Conservation (phyloP, 2,329 filamentous ascomycete species). For the Penicillium sp. region DNA sequence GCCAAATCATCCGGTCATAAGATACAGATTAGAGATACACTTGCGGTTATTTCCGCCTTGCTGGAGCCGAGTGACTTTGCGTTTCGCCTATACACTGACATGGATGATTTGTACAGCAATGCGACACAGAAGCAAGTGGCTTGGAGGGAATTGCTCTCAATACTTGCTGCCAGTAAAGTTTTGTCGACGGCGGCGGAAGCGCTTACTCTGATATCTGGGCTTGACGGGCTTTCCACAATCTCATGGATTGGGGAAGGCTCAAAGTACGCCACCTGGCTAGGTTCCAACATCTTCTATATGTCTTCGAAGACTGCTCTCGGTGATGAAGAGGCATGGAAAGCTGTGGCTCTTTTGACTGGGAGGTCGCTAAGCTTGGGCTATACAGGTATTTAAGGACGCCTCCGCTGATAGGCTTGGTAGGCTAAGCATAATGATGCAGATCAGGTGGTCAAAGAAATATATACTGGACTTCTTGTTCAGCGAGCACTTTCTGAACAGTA, state of each 20-base stretch:
- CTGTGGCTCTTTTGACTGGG: constrained; percentile 41
- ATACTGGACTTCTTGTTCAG: constrained; percentile 29
- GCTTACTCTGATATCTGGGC: too few species aligned
- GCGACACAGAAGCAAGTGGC: constrained; percentile 43
- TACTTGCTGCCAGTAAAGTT: constrained; percentile 54
- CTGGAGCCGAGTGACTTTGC: constrained; percentile 40
- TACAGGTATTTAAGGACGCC: too few species aligned
- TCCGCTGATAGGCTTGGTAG: too few species aligned
- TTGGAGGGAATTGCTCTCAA: constrained; percentile 56
- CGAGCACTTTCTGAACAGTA: constrained; percentile 26
- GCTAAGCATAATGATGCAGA: constrained; percentile 29
- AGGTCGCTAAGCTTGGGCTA: constrained; percentile 65
- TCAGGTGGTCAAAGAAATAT: constrained; percentile 34
- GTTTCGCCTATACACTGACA: constrained; percentile 39
- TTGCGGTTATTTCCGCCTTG: constrained; percentile 32
- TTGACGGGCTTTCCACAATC: constrained; percentile 25
- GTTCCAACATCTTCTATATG: constrained; percentile 49
- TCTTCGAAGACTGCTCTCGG: constrained; percentile 35
- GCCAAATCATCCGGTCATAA: constrained; percentile 28
- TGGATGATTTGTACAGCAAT: constrained; percentile 34
- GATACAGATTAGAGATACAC: constrained; percentile 28
- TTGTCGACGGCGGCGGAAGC: constrained; percentile 51
- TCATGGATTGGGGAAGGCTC: constrained; percentile 59
- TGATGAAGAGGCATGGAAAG: constrained; percentile 26
- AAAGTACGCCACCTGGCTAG: constrained; percentile 64